phyloP scores from a whole-genome alignment of 345 rosid genomes.

The Salix udensis region DNA sequence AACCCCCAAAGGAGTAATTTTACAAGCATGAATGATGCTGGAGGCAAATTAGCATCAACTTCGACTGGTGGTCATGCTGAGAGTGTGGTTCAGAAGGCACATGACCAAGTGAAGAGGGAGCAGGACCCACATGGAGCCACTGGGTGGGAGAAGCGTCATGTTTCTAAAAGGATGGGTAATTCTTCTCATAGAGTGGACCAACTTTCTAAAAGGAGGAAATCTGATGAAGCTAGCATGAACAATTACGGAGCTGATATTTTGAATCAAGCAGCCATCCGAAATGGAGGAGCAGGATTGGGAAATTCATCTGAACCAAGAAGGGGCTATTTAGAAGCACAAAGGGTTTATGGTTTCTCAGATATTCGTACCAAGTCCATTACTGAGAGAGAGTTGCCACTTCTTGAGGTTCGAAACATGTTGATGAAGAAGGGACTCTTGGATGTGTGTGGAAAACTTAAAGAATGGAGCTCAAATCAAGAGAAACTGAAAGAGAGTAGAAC shows the following conservation, averaged over 20 bases:
- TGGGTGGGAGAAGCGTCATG: conserved; percentile 1
- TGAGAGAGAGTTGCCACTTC: conserved; percentile 41
- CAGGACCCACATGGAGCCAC: conserved; percentile 30
- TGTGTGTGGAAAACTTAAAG: conserved; percentile 42
- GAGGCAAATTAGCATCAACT: conserved; percentile 27
- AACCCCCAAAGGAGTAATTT: conserved; percentile 32
- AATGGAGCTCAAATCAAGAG: conserved; percentile 32
- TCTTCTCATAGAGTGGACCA: conserved; percentile 29
- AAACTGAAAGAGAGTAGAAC: conserved; percentile 32
- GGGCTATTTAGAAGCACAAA: conserved; percentile 30
- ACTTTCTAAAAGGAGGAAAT: conserved; percentile 43
- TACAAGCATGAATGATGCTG: conserved; percentile 34
- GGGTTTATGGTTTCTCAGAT: conserved; percentile 31
- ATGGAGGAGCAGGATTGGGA: conserved; percentile 27
- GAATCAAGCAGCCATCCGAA: conserved; percentile 13
- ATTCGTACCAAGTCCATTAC: conserved; percentile 23
- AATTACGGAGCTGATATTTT: conserved; percentile 25
- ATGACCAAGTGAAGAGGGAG: conserved; percentile 41
- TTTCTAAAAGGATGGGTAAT: conserved; percentile 15
- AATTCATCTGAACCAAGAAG: conserved; percentile 28
- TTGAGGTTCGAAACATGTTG: conserved; percentile 52
- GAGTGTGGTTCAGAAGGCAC: conserved; percentile 31
- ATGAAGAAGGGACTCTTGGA: conserved; percentile 40
- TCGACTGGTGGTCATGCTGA: conserved; percentile 33
- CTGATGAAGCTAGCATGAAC: conserved; percentile 29